Base-by-base conservation (phyloP, 2,329 filamentous ascomycete species). In the Calonectria pteridis region DNA sequence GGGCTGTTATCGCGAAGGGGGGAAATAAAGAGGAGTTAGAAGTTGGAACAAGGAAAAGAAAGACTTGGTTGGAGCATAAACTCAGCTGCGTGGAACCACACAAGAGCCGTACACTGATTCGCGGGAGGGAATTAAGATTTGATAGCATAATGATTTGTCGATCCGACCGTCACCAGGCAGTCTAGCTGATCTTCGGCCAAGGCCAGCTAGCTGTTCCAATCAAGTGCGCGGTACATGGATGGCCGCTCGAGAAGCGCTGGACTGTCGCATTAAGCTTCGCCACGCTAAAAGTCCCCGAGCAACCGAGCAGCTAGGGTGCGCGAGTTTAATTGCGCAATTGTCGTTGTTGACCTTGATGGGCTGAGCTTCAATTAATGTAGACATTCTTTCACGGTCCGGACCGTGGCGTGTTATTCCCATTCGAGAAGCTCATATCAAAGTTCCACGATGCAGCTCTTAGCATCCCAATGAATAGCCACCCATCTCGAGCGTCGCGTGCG, bases 281-380 rank as follows among this genome's bases (percentile, higher is more conserved):
- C 14, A 40, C 55, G 33, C 55, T 40, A 62, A 62, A 62, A 40
- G 55, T 40, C 35, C 55, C 55, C 55, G 55, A 40, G 33, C 55
- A 40, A 9, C 55, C 55, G 55, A 62, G 33, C 14, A 16, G 14
- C 55, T 9, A 13, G 35, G 55, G 33, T 40, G 33, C n/a, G 55
- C 55, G 55, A 59, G 55, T 62, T 62, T 62, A 62, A 62, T 62
- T 62, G 55, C 55, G 55, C 55, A 62, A 40, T 62, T 40, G 55
- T 28, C 33, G 33, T n/a, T 16, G 16, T 28, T 18, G 55, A 62
- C 55, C 35, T 40, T 62, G 55, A 18, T 59, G 33, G 33, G 13
- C 35, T 11, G n/a, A 3, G 2, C 20, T 37, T 4, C 40, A 6
- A 43, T 43, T 43, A 6, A 37, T 37, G 31, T 16, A 7, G 35